phyloP scores from a whole-genome alignment of 805 yeast species.

The Dipodascopsis tothii region DNA sequence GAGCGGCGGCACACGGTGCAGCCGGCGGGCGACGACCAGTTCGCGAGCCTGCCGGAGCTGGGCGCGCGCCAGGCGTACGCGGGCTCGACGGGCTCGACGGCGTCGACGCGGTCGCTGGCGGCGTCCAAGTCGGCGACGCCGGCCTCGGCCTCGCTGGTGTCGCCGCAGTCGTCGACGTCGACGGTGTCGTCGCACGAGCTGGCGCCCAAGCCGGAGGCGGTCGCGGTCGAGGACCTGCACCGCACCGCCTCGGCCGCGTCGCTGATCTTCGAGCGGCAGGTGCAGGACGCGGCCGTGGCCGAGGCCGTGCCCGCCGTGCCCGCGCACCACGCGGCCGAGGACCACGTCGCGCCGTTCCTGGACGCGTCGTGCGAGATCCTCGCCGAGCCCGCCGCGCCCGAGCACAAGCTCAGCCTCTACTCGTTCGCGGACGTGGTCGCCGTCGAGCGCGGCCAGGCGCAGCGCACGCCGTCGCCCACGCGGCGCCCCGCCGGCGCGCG shows the following conservation, averaged over 20 bases:
- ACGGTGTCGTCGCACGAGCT: neutral
- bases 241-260: conserved; percentile 37
- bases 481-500: too few relatives aligned
- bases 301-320: conserved; percentile 11
- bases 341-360: conserved; percentile 71
- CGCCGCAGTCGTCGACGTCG: neutral
- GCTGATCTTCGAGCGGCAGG: conserved; percentile 58
- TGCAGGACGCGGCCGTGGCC: conserved; percentile 44
- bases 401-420: neutral
- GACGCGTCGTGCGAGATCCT: conserved; percentile 68
- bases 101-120: too few relatives aligned
- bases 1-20: too few relatives aligned
- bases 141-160: neutral
- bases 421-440: neutral
- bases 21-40: too few relatives aligned
- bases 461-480: too few relatives aligned
- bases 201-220: neutral
- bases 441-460: neutral
- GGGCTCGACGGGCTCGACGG: too few relatives aligned
- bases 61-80: too few relatives aligned
- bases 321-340: conserved; percentile 43
- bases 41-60: too few relatives aligned
- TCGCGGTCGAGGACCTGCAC: neutral
- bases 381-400: conserved; percentile 33
- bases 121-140: neutral